Base-by-base conservation (phyloP, 257 asterid species). In the Verbena officinalis region DNA sequence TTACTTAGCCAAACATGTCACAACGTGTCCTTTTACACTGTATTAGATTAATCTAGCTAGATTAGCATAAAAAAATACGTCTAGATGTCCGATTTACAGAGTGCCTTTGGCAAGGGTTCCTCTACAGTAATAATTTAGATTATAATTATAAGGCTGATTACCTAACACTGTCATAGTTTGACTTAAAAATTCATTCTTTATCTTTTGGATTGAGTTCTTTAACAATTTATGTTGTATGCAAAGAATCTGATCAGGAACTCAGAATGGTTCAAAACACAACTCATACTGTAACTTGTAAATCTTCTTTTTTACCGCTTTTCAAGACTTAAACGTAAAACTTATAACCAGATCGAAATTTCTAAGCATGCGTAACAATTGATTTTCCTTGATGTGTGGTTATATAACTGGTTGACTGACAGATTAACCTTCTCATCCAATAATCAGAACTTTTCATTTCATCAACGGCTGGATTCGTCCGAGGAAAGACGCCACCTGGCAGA, bases 91-190 rank as follows among this genome's bases (percentile, higher is more conserved):
- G 1, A 30, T 38, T 30, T 6, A 44, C 33, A 24, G 42, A 39
- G 49, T 62, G 56, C 64, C 12, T 36, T 63, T 10, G 48, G 44
- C 17, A 50, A 55, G 52, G 52, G 17, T 8, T 38, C 9, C 3
- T 55, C 7, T 38, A 50, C 49, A 5, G 42, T 43, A 42, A 56
- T 60, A 56, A 38, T 65, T 45, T 61, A 54, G 14, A 13, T 4
- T 31, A 42, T 31, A 42, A 52, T 14, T 4, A 51, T 21, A 5
- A 44, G 48, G 75, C 55, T 57, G 81, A 51, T 76, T 43, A 76
- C 77, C 81, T 76, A 76, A 67, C 65, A 55, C 52, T 20, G 42
- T 59, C 34, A 24, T n/a, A 46, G 4, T 48, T 71, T 65, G 71
- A 71, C 73, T 75, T 65, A 56, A 33, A 36, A 42, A 23, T 3